Conservation (phyloP, 2,329 filamentous ascomycete genomes). For the Alternaria hordeiaustralica region DNA sequence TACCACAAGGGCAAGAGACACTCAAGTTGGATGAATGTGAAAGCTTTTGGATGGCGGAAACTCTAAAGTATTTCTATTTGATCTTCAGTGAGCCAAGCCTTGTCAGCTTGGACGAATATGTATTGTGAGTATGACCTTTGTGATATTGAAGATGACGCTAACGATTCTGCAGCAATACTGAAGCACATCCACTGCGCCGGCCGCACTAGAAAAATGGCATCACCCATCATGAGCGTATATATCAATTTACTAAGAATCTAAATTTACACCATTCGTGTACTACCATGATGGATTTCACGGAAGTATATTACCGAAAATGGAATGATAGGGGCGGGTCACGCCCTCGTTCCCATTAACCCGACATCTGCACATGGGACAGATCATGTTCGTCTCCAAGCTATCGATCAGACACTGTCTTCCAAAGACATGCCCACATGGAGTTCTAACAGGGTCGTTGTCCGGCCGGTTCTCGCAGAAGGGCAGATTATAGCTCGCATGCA, state of each 20-base stretch:
- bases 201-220: slow-evolving; percentile 21
- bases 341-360: neutral
- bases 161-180: slow-evolving; percentile 53
- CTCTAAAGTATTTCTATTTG: slow-evolving; percentile 89
- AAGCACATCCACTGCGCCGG: slow-evolving; percentile 59
- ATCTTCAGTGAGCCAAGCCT: slow-evolving; percentile 74
- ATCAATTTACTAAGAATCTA: neutral
- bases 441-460: neutral
- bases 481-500: neutral
- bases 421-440: neutral
- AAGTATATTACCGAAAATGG: neutral
- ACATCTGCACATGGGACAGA: neutral
- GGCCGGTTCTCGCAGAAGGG: neutral
- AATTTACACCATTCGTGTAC: neutral
- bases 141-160: neutral
- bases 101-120: slow-evolving; percentile 71
- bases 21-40: slow-evolving; percentile 53
- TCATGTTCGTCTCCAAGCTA: neutral
- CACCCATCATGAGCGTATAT: neutral
- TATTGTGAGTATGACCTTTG: slow-evolving; percentile 52
- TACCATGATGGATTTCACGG: neutral
- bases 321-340: neutral
- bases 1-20: slow-evolving; percentile 33
- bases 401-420: neutral
- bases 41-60: slow-evolving; percentile 91